Evolutionary conservation across 73 alveolate genomes (phyloP).

Genomic region (Breviolum minutum): DNA sequence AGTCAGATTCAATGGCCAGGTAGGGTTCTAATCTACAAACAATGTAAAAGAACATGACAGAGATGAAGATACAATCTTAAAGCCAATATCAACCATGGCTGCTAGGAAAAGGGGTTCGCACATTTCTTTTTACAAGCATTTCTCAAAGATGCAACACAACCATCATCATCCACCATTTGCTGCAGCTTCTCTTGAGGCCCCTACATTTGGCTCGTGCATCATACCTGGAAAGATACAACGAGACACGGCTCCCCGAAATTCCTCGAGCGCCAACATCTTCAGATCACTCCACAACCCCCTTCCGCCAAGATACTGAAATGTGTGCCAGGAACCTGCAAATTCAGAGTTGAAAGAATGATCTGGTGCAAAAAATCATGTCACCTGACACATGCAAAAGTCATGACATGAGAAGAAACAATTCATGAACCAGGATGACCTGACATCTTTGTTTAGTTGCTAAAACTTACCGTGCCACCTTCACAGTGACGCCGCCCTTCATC

Average conservation of each 20-base stretch:
- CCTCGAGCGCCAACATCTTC: background rate
- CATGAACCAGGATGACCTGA: background rate
- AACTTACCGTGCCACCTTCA: background rate
- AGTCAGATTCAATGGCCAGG: no score
- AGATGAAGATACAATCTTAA: no score
- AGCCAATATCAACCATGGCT: no score
- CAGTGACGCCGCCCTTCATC: background rate
- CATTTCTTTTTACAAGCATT: no score
- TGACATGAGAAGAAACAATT: background rate
- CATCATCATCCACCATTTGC: no score
- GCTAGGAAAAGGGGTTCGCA: no score
- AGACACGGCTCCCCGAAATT: background rate
- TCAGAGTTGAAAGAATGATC: background rate
- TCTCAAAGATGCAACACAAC: no score
- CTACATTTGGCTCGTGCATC: conserved; percentile 61
- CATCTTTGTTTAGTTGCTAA: background rate
- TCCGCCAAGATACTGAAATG: conserved; percentile 59
- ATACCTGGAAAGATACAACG: background rate
- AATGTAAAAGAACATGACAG: no score
- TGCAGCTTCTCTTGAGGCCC: background rate
- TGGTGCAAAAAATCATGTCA: background rate
- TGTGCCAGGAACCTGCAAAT: conserved; percentile 84
- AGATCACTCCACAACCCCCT: background rate
- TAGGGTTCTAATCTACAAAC: no score
- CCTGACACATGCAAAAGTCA: background rate